Evolutionary conservation across 106 monocot genomes (phyloP).

Genomic region (Agapanthus africanus): DNA sequence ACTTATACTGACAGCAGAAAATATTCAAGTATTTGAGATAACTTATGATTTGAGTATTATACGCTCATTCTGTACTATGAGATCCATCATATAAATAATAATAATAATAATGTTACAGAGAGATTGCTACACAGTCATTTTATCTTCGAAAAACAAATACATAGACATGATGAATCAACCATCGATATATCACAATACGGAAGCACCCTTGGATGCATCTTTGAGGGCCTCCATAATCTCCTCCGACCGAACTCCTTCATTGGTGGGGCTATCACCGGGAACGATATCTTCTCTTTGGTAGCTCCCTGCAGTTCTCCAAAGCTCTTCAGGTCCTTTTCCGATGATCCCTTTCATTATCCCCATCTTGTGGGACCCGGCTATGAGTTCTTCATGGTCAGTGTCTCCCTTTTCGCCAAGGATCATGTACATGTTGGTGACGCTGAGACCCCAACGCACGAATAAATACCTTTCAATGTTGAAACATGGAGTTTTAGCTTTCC

Average conservation of each 20-base stretch:
- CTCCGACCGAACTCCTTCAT: slow-evolving; percentile 36
- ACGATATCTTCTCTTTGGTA: slow-evolving; percentile 85
- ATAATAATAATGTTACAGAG: too few species aligned
- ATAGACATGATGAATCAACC: not conserved
- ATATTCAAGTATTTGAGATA: too few species aligned
- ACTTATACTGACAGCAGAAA: too few species aligned
- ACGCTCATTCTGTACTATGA: not conserved
- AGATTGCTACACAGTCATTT: too few species aligned
- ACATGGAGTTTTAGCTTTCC: not conserved
- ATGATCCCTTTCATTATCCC: slow-evolving; percentile 65
- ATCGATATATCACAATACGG: slow-evolving; percentile 21
- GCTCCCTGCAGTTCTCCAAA: slow-evolving; percentile 66
- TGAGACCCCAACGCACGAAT: slow-evolving; percentile 85
- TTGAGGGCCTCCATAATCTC: slow-evolving; percentile 69
- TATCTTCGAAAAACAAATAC: too few species aligned
- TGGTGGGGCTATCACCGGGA: slow-evolving; percentile 66
- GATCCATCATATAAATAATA: not conserved
- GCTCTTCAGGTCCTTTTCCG: slow-evolving; percentile 69
- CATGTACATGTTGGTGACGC: slow-evolving; percentile 72
- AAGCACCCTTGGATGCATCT: slow-evolving; percentile 51
- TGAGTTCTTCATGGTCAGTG: slow-evolving; percentile 84
- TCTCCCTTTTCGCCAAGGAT: slow-evolving; percentile 83
- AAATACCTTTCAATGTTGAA: slow-evolving; percentile 36
- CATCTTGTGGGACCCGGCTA: slow-evolving; percentile 87
- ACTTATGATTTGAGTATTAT: too few species aligned